Conservation (phyloP, 2,329 filamentous ascomycete species). For the Trichoderma pleuroti region DNA sequence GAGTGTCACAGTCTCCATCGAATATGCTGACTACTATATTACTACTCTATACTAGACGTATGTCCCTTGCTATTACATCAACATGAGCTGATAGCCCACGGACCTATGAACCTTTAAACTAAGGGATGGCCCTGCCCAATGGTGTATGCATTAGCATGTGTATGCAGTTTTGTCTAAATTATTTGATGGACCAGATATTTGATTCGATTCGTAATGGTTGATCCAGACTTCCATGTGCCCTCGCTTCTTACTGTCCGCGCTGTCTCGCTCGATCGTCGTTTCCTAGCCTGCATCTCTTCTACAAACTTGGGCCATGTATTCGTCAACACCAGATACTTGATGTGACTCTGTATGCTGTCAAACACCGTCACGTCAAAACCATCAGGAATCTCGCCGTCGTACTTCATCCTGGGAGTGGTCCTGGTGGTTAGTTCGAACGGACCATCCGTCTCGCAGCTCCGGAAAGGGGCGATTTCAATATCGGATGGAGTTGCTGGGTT, state of each 20-base stretch:
- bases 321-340: slow-evolving; percentile 64
- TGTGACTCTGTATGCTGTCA: slow-evolving; percentile 52
- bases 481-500: slow-evolving; percentile 40
- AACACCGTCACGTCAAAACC: slow-evolving; percentile 52
- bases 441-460: not conserved
- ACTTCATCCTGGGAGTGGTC: slow-evolving; percentile 20
- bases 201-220: not conserved
- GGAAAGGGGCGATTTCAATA: slow-evolving; percentile 14
- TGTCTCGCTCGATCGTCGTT: slow-evolving; percentile 20
- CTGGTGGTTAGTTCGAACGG: not conserved
- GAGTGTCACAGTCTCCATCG: not conserved
- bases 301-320: slow-evolving; percentile 64
- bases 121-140: not conserved
- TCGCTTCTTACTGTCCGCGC: slow-evolving; percentile 1
- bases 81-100: not conserved
- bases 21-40: not conserved
- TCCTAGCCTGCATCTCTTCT: slow-evolving; percentile 20
- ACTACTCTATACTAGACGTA: not conserved
- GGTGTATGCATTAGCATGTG: too few species aligned
- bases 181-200: not conserved
- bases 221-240: not conserved
- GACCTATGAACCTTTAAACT: not conserved
- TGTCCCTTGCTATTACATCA: not conserved
- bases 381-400: slow-evolving; percentile 42
- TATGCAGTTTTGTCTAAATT: not conserved